Base-by-base conservation (phyloP, 257 asterid genomes). In the Solanum okadae region DNA sequence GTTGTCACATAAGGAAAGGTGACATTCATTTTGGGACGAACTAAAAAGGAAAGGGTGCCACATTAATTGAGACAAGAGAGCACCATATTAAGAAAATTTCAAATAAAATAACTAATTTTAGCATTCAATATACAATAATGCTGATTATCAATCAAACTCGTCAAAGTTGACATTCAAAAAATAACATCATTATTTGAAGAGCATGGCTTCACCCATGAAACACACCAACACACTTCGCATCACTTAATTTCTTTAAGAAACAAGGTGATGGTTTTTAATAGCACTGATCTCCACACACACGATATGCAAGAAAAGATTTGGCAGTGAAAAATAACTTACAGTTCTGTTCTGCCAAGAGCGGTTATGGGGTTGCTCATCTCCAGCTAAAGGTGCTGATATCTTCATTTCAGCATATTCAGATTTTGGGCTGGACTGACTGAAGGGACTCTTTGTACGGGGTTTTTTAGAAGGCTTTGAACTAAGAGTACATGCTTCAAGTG, bases 301-400 rank as follows among this genome's bases (percentile, higher is more conserved):
- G 6, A 29, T 25, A 46, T 29, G 68, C 44, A 35, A 67, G 11
- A 18, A 87, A 87, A 15, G 12, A 49, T 22, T 40, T 86, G 65
- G 44, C 52, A 86, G 88, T 10, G 86, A 89, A 68, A 85, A 86
- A 86, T 25, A 72, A 90, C 97, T 94, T 90, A 95, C 98, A 90
- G 89, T 72, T 89, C 89, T 90, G 88, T 90, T 92, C 78, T 91
- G 93, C 93, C 90, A 78, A 70, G 93, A 87, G 89, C 88, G 88
- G 84, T 86, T 87, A 56, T 84, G 71, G 27, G 94, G 72, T 27
- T 90, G 88, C 85, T 70, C 92, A 83, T 92, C 93, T 88, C 63
- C 86, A 35, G 89, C 72, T 87, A 82, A 88, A 76, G 88, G 75
- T 86, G 52, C 90, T 46, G 88, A 86, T 63, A 92, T 25, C 70